Base-by-base conservation (phyloP, 441 rosid species). In the Eruca vesicaria region DNA sequence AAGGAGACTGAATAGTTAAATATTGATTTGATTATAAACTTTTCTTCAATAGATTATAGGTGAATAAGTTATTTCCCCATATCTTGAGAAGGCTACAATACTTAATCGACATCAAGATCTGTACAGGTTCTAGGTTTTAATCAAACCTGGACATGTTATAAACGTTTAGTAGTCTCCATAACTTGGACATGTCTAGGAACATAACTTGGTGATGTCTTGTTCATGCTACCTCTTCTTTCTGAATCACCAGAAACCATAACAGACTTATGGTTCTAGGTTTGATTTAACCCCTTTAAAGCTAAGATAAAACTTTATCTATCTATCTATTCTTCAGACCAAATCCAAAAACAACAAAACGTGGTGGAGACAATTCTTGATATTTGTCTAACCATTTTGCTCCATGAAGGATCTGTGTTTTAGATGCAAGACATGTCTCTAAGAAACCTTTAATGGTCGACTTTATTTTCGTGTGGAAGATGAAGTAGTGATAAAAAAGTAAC, bases 261-360 rank as follows among this genome's bases (percentile, higher is more conserved):
- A 9, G 97, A 86, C 76, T 90, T 89, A 38, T 87, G 84, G 68
- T 87, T 92, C 79, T 86, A n/a, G n/a, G n/a, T n/a, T n/a, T n/a
- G 52, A 43, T 43, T 11, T 43, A 14, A 43, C 52, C 3, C 52
- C 52, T 16, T 43, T 43, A 10, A 56, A 65, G 61, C 62, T 48
- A 26, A 67, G 69, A 72, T 77, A 61, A 78, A 72, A 15, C 10
- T 43, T 43, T 26, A 0, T n/a, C n/a, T n/a, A 23, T 23, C 28
- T n/a, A n/a, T 23, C 28, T 1, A 23, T n/a, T n/a, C n/a, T n/a
- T 2, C 2, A 3, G 3, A 23, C 28, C 2, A 2, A 26, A 26
- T 2, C 57, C 63, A 43, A n/a, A 60, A 31, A 28, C 15, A 28
- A 3, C 33, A 55, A 76, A 63, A 69, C 60, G 48, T 63, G 32